Base-by-base conservation (phyloP, 768 basidiomycete species). In the Candolleomyces eurysporus region DNA sequence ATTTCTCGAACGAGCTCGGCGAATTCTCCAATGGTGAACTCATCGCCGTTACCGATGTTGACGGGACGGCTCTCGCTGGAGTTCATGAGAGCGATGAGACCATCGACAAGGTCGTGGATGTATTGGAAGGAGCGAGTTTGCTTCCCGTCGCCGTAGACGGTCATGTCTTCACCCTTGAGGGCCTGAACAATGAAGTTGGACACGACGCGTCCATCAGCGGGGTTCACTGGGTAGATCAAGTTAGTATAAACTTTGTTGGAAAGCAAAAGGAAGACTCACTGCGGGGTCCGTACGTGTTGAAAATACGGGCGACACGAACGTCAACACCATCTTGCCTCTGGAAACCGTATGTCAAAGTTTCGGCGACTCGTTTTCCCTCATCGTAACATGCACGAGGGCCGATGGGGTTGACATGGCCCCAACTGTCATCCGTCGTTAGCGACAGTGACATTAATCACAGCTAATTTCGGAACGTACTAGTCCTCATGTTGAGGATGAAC, bases 181-280 rank as follows among this genome's bases (percentile, higher is more conserved):
- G 97, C 97, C 69, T 98, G 96, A 56, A 98, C 92, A 72, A 97
- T 96, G 76, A 99, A 99, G 79, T 99, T 99, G 70, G 94, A 96
- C 30, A 99, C 97, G 66, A 99, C 96, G 61, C 97, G 92, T 14
- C 97, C 97, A 71, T 98, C 97, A 70, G 86, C 85, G 7, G 96
- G 94, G 78, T 97, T 97, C 96, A 97, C 91, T 93, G 58, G 32
- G 17, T 5, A 2, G 32, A 39, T 14, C 14, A 26, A 39, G 32
- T 19, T 14, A 31, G 21, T 4, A 39, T 6, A 30, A 39, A 32
- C 30, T 2, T 16, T 14, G 14, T 14, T 39, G n/a, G 14, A 9
- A 54, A 32, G 17, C 16, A 11, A 14, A 5, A 11, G 36, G 5
- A 17, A 17, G 36, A 78, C 85, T 61, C 73, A 92, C 90, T 92